A percentile compares a stretch with the other conserved stretches of the same genome.
Conservation (phyloP, 1,284 basidiomycete species). For the Grifola frondosa region DNA sequence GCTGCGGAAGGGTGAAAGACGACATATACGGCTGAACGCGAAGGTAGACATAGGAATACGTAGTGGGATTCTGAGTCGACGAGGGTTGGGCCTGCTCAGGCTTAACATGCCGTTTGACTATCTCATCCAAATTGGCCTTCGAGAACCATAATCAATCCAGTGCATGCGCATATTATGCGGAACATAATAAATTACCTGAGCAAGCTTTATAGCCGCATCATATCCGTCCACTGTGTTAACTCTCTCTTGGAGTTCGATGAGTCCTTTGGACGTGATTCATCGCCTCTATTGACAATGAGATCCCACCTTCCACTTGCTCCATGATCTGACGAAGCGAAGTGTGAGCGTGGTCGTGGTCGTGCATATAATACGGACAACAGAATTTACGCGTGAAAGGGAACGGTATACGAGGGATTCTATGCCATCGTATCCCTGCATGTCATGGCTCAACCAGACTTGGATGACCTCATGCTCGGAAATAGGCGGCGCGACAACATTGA, state of each 20-base stretch:
- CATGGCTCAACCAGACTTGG: constrained; percentile 92
- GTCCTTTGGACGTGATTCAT: constrained; percentile 69
- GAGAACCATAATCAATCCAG: not conserved
- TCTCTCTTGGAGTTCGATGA: constrained; percentile 53
- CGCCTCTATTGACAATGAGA: constrained; percentile 83
- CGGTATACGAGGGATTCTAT: constrained; percentile 95
- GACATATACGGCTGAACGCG: constrained; percentile 88
- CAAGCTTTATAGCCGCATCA: constrained; percentile 78
- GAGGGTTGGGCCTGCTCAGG: constrained; percentile 39
- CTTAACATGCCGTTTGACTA: constrained; percentile 62
- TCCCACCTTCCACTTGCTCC: constrained; percentile 95
- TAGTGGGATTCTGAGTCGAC: constrained; percentile 69
- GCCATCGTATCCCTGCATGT: constrained; percentile 96
- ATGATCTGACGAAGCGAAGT: constrained; percentile 58
- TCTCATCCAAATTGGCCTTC: constrained; percentile 77
- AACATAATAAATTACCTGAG: constrained; percentile 52
- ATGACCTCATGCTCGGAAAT: constrained; percentile 98
- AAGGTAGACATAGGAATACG: constrained; percentile 89
- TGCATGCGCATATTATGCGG: not conserved
- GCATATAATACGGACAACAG: not conserved
- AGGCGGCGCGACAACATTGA: constrained; percentile 97
- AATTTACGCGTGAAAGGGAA: constrained; percentile 70
- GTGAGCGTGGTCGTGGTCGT: constrained; percentile 8
- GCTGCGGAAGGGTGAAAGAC: constrained; percentile 45
- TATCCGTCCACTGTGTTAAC: constrained; percentile 85